Conservation (phyloP, 2,329 filamentous ascomycete genomes). For the Phaeophleospora eucalypticola region DNA sequence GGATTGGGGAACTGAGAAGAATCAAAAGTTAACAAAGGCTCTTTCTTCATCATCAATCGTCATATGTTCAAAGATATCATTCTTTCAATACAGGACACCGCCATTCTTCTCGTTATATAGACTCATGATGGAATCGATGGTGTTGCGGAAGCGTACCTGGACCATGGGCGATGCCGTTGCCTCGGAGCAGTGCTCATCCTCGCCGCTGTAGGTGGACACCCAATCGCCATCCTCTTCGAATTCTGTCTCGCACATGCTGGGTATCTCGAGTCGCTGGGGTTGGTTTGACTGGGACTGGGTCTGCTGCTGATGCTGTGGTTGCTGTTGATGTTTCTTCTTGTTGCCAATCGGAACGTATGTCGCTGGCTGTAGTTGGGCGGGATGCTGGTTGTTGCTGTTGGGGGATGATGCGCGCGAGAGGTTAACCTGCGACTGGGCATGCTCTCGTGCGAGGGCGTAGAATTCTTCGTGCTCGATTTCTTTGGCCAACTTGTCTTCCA, state of each 20-base stretch:
- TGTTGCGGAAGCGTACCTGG: slow-evolving; percentile 29
- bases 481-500: slow-evolving; percentile 6
- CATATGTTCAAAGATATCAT: too few relatives aligned
- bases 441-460: slow-evolving; percentile 11
- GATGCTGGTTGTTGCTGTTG: slow-evolving; percentile 1
- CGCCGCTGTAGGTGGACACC: slow-evolving; percentile 26
- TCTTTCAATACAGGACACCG: neutral
- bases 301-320: slow-evolving; percentile 5
- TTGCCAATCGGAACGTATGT: slow-evolving; percentile 10
- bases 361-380: slow-evolving; percentile 3
- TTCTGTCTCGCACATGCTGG: slow-evolving; percentile 23
- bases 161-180: slow-evolving; percentile 24
- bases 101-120: slow-evolving; percentile 14
- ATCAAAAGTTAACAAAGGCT: too few relatives aligned
- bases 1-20: slow-evolving; percentile 1
- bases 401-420: slow-evolving; percentile 8
- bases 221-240: slow-evolving; percentile 24
- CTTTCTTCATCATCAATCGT: too few relatives aligned
- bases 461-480: slow-evolving; percentile 12
- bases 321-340: neutral
- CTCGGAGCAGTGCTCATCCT: slow-evolving; percentile 20
- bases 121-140: slow-evolving; percentile 27
- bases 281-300: slow-evolving; percentile 8
- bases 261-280: slow-evolving; percentile 16
- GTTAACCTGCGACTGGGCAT: slow-evolving; percentile 14